phyloP scores from a whole-genome alignment of 2,329 filamentous ascomycete species.

The Venturia effusa region DNA sequence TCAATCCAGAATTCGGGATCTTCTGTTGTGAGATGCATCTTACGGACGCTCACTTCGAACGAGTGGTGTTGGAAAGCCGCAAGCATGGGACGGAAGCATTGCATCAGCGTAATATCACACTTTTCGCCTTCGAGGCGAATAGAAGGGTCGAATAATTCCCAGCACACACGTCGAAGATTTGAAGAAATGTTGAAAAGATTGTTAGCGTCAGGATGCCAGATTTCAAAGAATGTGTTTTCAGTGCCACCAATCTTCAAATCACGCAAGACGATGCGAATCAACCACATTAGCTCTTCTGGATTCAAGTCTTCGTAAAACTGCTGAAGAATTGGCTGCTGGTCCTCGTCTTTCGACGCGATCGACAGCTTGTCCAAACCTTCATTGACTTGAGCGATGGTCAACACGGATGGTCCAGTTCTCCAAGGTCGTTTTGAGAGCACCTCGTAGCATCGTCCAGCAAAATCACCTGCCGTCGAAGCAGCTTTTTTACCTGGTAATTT shows the following conservation, averaged over 20 bases:
- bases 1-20: slow-evolving; percentile 88
- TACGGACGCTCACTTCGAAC: slow-evolving; percentile 68
- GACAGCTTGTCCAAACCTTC: slow-evolving; percentile 70
- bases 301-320: slow-evolving; percentile 88
- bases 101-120: slow-evolving; percentile 69
- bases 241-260: slow-evolving; percentile 68
- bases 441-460: slow-evolving; percentile 80
- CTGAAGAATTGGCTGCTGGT: slow-evolving; percentile 71
- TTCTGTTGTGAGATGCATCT: slow-evolving; percentile 52
- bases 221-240: slow-evolving; percentile 72
- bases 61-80: slow-evolving; percentile 82
- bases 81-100: slow-evolving; percentile 92
- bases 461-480: slow-evolving; percentile 70
- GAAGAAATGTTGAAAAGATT: slow-evolving; percentile 76
- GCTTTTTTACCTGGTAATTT: slow-evolving; percentile 67
- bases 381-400: slow-evolving; percentile 87
- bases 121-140: slow-evolving; percentile 65
- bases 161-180: slow-evolving; percentile 81
- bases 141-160: slow-evolving; percentile 72
- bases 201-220: slow-evolving; percentile 44
- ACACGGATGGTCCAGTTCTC: slow-evolving; percentile 58
- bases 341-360: slow-evolving; percentile 64
- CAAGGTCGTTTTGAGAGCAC: slow-evolving; percentile 76
- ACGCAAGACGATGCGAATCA: slow-evolving; percentile 84
- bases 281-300: slow-evolving; percentile 84